Percentiles rank a stretch among this genome's conserved stretches.
These are phyloP conservation scores for Cryptosporidium tyzzeri DNA, from an alignment of 169 alveolate genomes.

Conservation along the genomic window DNA sequence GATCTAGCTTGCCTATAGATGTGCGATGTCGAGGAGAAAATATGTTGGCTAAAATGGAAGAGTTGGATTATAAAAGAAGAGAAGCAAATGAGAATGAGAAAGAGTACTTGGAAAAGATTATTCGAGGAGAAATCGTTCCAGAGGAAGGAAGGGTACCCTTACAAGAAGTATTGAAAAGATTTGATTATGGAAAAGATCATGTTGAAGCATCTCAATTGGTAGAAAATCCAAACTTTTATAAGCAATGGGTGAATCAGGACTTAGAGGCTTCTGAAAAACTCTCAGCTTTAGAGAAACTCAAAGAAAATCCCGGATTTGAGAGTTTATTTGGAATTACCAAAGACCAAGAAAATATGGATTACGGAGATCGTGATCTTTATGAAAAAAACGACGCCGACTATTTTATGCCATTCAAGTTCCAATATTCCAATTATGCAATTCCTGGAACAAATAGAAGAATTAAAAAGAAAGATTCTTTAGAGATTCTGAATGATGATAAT, in stretches of 20 bases:
- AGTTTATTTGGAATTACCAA: slow-evolving; percentile 26
- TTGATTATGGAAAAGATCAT: background rate
- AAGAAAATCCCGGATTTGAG: background rate
- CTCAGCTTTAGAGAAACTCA: background rate
- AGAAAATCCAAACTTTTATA: slow-evolving; percentile 39
- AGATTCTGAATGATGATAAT: background rate
- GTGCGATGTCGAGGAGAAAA: slow-evolving; percentile 65
- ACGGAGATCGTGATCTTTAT: background rate
- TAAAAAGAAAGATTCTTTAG: background rate
- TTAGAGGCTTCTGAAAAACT: background rate
- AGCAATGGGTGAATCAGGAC: slow-evolving; percentile 24
- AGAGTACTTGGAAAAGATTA: slow-evolving; percentile 12
- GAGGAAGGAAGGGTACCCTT: slow-evolving; percentile 9
- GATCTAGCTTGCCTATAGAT: slow-evolving; percentile 55
- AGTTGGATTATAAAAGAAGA: slow-evolving; percentile 32
- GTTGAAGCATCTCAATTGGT: slow-evolving; percentile 18
- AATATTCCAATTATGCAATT: slow-evolving; percentile 19
- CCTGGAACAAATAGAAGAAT: background rate
- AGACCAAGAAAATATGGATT: background rate
- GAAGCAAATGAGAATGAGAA: slow-evolving; percentile 23
- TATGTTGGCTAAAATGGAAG: slow-evolving; percentile 35
- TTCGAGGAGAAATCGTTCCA: slow-evolving; percentile 41
- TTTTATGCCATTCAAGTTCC: background rate
- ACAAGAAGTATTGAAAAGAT: slow-evolving; percentile 6
- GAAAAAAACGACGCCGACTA: background rate